Evolutionary conservation across 164 flowering plant genomes (phyloP).

Genomic region (Houttuynia cordata): DNA sequence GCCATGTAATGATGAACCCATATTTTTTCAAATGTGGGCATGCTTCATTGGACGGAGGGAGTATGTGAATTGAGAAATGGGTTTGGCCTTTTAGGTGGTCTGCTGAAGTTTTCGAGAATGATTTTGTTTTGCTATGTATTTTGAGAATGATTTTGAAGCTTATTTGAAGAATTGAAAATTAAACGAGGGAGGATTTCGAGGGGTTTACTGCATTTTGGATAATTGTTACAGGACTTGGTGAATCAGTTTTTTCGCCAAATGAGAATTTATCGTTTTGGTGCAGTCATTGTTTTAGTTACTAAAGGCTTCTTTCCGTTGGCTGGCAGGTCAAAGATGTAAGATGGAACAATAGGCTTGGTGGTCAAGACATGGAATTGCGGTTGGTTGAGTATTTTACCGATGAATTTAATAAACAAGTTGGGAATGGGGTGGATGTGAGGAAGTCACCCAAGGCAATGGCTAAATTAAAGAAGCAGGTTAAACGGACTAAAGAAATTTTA

Average conservation of each 20-base stretch:
- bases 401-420: conserved; percentile 85
- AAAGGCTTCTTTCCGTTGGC: background rate
- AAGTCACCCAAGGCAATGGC: conserved; percentile 93
- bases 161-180: too few relatives aligned
- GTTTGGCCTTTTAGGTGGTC: too few relatives aligned
- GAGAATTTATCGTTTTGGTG: background rate
- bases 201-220: too few relatives aligned
- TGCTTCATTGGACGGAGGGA: too few relatives aligned
- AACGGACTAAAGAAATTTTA: conserved; percentile 94
- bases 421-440: conserved; percentile 77
- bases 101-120: too few relatives aligned
- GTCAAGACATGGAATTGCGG: conserved; percentile 75
- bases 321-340: conserved; percentile 90
- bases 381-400: conserved; percentile 92
- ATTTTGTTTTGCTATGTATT: too few relatives aligned
- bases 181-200: too few relatives aligned
- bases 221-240: background rate
- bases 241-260: too few relatives aligned
- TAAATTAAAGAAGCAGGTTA: conserved; percentile 94
- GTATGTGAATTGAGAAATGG: too few relatives aligned
- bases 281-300: background rate
- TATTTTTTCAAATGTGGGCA: too few relatives aligned
- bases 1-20: too few relatives aligned
- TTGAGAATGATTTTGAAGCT: too few relatives aligned
- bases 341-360: conserved; percentile 94